phyloP scores from a whole-genome alignment of 75 land plant genomes.

The Picea glauca region DNA sequence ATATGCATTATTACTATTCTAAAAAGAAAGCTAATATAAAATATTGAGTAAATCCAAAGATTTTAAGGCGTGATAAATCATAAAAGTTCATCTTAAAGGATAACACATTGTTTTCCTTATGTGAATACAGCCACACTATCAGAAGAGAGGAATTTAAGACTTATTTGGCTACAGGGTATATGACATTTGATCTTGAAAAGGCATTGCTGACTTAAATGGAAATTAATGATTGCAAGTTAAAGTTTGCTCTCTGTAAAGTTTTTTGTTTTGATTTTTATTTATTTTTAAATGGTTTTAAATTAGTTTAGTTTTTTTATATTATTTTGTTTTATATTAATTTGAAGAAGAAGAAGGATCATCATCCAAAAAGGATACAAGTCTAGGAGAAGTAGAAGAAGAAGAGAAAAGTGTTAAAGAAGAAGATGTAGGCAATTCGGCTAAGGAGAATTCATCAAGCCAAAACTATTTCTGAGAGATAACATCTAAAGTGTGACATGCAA shows the following conservation, averaged over 20 bases:
- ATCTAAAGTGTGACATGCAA: no score
- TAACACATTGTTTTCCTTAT: not conserved
- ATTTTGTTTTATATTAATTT: no score
- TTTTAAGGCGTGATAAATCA: not conserved
- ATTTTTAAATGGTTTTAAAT: no score
- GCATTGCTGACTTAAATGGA: not conserved
- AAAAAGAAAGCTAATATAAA: not conserved
- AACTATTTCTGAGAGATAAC: no score
- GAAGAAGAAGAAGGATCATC: no score
- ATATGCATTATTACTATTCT: not conserved
- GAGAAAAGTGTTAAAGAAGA: no score
- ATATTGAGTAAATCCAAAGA: not conserved
- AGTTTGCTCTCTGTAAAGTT: not conserved
- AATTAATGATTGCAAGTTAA: not conserved
- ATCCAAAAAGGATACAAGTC: no score
- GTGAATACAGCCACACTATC: not conserved
- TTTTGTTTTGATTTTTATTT: no score
- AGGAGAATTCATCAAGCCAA: no score
- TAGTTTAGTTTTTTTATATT: no score
- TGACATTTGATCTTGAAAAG: not conserved
- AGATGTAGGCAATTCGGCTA: no score
- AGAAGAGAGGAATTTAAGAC: conserved; percentile 6
- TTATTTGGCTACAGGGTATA: not conserved
- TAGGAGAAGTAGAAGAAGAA: no score
- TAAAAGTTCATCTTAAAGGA: not conserved